Evolutionary conservation across 2,329 filamentous ascomycete genomes (phyloP).

Genomic region (Penicillium sp.): DNA sequence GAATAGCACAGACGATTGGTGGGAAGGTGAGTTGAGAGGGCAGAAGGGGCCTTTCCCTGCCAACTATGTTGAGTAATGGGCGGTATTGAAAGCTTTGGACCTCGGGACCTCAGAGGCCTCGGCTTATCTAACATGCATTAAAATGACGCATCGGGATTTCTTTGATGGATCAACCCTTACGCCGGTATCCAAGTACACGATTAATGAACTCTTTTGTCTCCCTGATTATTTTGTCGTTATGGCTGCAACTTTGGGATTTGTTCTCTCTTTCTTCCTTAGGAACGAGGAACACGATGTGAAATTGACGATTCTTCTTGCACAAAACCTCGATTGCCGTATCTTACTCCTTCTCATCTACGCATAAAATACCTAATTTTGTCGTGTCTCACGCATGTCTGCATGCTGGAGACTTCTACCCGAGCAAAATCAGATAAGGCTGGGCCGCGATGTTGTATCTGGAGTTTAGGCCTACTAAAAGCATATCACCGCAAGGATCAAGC

Average conservation of each 20-base stretch:
- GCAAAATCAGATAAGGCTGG: not conserved
- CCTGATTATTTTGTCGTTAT: not conserved
- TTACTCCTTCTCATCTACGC: not conserved
- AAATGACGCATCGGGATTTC: not conserved
- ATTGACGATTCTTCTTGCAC: not conserved
- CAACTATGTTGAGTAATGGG: conserved; percentile 65
- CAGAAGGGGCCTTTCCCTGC: conserved; percentile 72
- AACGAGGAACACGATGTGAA: not conserved
- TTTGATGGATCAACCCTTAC: not conserved
- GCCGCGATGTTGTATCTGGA: not conserved
- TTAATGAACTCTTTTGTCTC: not conserved
- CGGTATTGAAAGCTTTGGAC: not conserved
- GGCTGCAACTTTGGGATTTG: not conserved
- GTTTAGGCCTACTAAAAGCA: not conserved
- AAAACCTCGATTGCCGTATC: not conserved
- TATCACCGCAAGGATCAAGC: not conserved
- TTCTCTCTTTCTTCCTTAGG: not conserved
- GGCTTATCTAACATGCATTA: not conserved
- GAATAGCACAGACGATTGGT: conserved; percentile 79
- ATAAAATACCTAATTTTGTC: not conserved
- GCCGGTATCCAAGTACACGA: not conserved
- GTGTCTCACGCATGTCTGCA: not conserved
- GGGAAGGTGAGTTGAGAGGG: conserved; percentile 73
- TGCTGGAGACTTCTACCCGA: not conserved
- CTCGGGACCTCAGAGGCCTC: not conserved